These are phyloP conservation scores for Trichophyton schoenleinii DNA, from an alignment of 2,329 filamentous ascomycete species.

Conservation along the genomic window DNA sequence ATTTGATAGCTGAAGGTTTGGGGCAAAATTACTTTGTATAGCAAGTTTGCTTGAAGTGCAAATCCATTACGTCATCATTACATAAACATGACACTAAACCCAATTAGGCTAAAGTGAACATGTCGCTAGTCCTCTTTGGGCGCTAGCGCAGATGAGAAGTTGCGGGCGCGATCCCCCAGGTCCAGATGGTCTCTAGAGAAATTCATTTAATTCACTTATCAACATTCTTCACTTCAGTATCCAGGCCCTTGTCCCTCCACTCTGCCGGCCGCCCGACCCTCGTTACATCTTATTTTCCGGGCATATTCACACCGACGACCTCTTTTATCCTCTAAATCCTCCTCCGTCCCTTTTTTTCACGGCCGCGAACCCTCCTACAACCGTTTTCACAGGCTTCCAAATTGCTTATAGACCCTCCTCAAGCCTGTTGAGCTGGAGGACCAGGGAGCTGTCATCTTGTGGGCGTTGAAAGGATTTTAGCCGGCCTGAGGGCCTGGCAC, in stretches of 20 bases:
- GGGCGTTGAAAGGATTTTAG: conserved; percentile 1
- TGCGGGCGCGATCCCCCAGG: conserved; percentile 3
- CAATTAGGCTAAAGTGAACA: neutral
- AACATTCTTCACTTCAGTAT: neutral
- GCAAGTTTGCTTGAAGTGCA: neutral
- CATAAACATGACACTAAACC: neutral
- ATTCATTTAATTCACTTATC: neutral
- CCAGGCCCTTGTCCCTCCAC: neutral
- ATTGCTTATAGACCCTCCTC: neutral
- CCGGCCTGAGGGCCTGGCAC: conserved; percentile 15
- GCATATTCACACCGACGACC: neutral
- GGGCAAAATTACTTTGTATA: neutral
- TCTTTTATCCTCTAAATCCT: neutral
- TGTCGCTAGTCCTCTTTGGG: conserved; percentile 1
- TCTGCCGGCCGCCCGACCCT: neutral
- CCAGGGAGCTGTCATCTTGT: neutral
- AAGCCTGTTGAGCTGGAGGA: neutral
- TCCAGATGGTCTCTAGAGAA: conserved; percentile 2
- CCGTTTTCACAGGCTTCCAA: neutral
- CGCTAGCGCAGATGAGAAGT: conserved; percentile 5
- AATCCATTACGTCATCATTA: neutral
- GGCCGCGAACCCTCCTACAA: neutral
- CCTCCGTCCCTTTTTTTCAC: neutral
- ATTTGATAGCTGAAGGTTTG: neutral
- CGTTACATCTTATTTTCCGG: neutral